Evolutionary conservation across 257 asterid genomes (phyloP).

Genomic region (Salvia hispanica): DNA sequence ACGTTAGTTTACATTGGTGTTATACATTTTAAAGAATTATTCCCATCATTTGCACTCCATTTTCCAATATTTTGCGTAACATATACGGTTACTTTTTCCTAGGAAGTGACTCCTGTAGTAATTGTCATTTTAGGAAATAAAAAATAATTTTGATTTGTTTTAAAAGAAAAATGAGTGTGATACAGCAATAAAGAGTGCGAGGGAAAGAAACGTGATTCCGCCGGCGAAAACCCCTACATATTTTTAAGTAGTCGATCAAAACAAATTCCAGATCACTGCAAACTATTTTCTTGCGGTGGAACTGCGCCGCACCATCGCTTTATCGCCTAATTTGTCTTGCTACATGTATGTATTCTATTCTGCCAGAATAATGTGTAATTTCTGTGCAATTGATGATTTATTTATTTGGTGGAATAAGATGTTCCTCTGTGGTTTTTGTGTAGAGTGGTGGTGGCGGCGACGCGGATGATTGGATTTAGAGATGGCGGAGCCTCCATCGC

Average conservation of each 20-base stretch:
- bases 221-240: slow-evolving; percentile 40
- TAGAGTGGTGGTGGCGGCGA: slow-evolving; percentile 31
- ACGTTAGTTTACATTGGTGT: no score
- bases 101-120: no score
- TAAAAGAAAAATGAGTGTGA: no score
- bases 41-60: no score
- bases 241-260: slow-evolving; percentile 36
- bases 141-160: no score
- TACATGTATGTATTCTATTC: slow-evolving; percentile 4
- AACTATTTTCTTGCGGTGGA: neutral
- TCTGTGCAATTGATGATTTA: neutral
- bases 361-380: neutral
- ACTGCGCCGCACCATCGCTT: slow-evolving; percentile 23
- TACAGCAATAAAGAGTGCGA: neutral
- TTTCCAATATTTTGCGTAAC: no score
- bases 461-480: slow-evolving; percentile 55
- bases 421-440: slow-evolving; percentile 13
- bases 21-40: no score
- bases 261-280: slow-evolving; percentile 28
- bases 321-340: slow-evolving; percentile 13
- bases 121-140: no score
- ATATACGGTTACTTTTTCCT: no score
- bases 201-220: slow-evolving; percentile 33
- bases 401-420: neutral
- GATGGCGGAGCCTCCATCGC: slow-evolving; percentile 65